Conservation (phyloP, 1,284 basidiomycete species). For the Puccinia novopanici region DNA sequence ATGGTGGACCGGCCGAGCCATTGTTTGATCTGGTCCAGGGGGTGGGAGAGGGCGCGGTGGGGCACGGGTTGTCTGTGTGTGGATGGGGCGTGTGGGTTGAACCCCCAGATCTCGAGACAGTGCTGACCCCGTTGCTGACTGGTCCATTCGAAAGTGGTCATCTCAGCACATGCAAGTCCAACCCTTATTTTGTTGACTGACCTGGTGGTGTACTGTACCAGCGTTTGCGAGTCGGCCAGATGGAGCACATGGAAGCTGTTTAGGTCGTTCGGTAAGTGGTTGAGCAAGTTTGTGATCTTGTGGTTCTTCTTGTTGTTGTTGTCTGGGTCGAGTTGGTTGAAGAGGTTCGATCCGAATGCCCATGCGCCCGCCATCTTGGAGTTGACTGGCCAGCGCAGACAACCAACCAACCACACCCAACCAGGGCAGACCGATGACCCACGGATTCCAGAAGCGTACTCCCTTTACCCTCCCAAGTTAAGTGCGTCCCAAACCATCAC, state of each 20-base stretch:
- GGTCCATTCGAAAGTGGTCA: not conserved
- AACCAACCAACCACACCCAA: no score
- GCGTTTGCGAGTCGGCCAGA: slow-evolving; percentile 42
- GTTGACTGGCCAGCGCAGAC: no score
- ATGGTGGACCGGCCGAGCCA: slow-evolving; percentile 33
- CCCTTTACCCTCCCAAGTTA: no score
- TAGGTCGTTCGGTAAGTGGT: not conserved
- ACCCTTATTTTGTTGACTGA: no score
- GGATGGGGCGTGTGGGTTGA: not conserved
- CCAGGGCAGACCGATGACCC: no score
- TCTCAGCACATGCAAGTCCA: not conserved
- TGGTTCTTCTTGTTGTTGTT: not conserved
- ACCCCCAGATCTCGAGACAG: slow-evolving; percentile 26
- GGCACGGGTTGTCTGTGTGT: not conserved
- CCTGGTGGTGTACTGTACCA: not conserved
- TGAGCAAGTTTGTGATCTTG: slow-evolving; percentile 1
- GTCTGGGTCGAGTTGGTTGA: slow-evolving; percentile 29
- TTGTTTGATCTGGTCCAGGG: slow-evolving; percentile 23
- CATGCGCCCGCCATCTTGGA: no score
- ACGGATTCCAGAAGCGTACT: no score
- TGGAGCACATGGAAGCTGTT: slow-evolving; percentile 2
- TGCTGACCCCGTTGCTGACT: no score
- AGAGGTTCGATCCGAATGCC: slow-evolving; percentile 44
- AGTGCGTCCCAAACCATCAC: no score
- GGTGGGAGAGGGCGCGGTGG: not conserved